phyloP scores from a whole-genome alignment of 495 filamentous ascomycete species.

The Penicillium angulare region DNA sequence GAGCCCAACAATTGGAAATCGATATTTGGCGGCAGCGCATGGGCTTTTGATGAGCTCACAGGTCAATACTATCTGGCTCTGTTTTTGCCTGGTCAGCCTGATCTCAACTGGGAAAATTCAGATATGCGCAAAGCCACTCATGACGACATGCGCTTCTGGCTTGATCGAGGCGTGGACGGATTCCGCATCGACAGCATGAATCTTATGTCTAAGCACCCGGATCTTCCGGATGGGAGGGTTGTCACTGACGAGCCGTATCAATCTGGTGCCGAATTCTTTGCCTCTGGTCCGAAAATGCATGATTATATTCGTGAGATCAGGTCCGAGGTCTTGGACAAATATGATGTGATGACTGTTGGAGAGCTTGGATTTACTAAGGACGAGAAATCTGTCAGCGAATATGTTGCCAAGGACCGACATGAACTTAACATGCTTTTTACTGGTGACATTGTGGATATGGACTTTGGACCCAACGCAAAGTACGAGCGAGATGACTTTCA shows the following conservation, averaged over 20 bases:
- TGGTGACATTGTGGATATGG: conserved; percentile 49
- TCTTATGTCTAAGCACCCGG: conserved; percentile 47
- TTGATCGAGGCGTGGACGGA: conserved; percentile 49
- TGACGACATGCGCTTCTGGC: conserved; percentile 49
- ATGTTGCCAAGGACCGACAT: not conserved
- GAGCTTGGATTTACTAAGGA: conserved; percentile 56
- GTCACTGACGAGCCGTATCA: conserved; percentile 37
- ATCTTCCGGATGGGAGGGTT: conserved; percentile 43
- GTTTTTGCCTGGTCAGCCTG: conserved; percentile 49
- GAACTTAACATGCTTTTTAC: conserved; percentile 64
- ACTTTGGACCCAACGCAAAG: conserved; percentile 27
- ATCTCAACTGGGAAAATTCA: conserved; percentile 56
- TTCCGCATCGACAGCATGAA: conserved; percentile 60
- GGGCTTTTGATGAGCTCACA: conserved; percentile 51
- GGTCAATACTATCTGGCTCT: conserved; percentile 55
- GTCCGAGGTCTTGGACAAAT: conserved; percentile 50
- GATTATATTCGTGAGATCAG: conserved; percentile 45
- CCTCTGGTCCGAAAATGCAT: conserved; percentile 50
- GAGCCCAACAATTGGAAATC: conserved; percentile 60
- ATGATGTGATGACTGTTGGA: conserved; percentile 62
- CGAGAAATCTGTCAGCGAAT: not conserved
- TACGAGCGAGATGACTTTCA: conserved; percentile 26
- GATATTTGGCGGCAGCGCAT: conserved; percentile 49
- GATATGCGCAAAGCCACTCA: conserved; percentile 47
- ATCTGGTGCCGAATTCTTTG: conserved; percentile 38